Evolutionary conservation across 1,284 basidiomycete genomes (phyloP).

Genomic region (Erythrobasidium hasegawianum): DNA sequence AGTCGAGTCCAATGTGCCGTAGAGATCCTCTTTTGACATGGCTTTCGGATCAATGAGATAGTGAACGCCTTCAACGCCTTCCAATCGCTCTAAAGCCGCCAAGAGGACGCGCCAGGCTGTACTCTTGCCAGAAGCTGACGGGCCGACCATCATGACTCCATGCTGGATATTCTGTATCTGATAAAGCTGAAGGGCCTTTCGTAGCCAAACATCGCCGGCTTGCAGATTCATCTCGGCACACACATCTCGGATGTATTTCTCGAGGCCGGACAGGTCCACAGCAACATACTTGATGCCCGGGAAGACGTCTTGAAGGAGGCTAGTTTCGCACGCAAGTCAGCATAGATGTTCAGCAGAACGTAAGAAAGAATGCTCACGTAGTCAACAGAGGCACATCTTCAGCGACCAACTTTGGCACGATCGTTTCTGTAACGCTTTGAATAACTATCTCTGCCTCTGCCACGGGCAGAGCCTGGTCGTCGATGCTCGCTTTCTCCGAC

Average conservation of each 20-base stretch:
- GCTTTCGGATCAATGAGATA: conserved; percentile 99
- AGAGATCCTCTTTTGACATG: conserved; percentile 96
- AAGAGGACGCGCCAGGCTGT: conserved; percentile 95
- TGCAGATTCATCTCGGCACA: conserved; percentile 82
- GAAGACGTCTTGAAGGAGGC: conserved; percentile 94
- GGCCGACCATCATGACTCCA: conserved; percentile 99
- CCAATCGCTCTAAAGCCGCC: conserved; percentile 82
- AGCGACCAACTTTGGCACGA: conserved; percentile 95
- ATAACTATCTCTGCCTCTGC: conserved; percentile 96
- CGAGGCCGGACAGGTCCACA: conserved; percentile 79
- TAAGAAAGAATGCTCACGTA: conserved; percentile 56
- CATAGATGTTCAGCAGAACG: too few relatives aligned
- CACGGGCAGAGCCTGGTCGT: conserved; percentile 59
- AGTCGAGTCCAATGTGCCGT: conserved; percentile 93
- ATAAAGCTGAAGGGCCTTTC: conserved; percentile 95
- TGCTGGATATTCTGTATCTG: conserved; percentile 99
- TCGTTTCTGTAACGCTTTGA: conserved; percentile 98
- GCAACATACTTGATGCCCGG: conserved; percentile 89
- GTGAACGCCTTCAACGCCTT: conserved; percentile 84
- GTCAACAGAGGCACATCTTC: conserved; percentile 93
- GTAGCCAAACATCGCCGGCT: conserved; percentile 81
- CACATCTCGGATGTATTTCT: conserved; percentile 77
- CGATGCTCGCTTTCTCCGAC: conserved; percentile 52
- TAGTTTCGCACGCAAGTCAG: conserved; percentile 48
- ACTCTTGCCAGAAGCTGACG: conserved; percentile 94